phyloP scores from a whole-genome alignment of 768 basidiomycete species.

The Pleurotus pulmonarius region DNA sequence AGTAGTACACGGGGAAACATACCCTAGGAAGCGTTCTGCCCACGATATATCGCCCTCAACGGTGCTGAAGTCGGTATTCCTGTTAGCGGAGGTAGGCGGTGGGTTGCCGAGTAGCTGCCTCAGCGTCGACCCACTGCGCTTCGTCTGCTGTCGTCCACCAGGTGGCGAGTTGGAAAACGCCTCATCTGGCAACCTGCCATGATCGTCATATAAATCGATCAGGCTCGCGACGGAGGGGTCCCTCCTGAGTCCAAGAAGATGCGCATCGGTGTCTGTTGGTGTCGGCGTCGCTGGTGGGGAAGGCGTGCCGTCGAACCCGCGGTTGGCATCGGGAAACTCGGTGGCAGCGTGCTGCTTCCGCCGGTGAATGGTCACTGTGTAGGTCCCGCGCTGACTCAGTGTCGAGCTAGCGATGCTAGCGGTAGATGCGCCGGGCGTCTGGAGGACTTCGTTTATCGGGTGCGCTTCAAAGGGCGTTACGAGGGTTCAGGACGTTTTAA shows the following conservation, averaged over 20 bases:
- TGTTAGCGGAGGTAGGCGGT: slow-evolving; percentile 21
- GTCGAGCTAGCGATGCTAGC: slow-evolving; percentile 50
- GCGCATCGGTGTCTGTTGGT: slow-evolving; percentile 28
- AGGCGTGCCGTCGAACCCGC: slow-evolving; percentile 23
- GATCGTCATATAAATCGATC: slow-evolving; percentile 68
- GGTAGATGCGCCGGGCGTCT: slow-evolving; percentile 46
- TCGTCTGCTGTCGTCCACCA: slow-evolving; percentile 50
- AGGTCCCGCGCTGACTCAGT: slow-evolving; percentile 53
- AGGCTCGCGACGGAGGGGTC: slow-evolving; percentile 80
- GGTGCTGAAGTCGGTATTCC: slow-evolving; percentile 24
- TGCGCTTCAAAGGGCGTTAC: slow-evolving; percentile 41
- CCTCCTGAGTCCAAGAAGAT: slow-evolving; percentile 57
- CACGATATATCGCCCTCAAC: slow-evolving; percentile 78
- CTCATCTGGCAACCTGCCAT: slow-evolving; percentile 56
- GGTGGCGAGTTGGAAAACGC: slow-evolving; percentile 64
- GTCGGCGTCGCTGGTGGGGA: slow-evolving; percentile 14
- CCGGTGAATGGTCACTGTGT: slow-evolving; percentile 67
- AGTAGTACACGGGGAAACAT: slow-evolving; percentile 15
- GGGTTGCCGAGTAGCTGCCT: slow-evolving; percentile 68
- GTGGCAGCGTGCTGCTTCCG: slow-evolving; percentile 59
- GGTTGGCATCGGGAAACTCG: slow-evolving; percentile 63
- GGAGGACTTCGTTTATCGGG: slow-evolving; percentile 57
- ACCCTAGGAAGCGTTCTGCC: slow-evolving; percentile 77
- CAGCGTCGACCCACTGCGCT: slow-evolving; percentile 67
- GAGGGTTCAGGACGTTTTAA: not conserved